Base-by-base conservation (phyloP, 2,329 filamentous ascomycete species). In the Colletotrichum musicola region DNA sequence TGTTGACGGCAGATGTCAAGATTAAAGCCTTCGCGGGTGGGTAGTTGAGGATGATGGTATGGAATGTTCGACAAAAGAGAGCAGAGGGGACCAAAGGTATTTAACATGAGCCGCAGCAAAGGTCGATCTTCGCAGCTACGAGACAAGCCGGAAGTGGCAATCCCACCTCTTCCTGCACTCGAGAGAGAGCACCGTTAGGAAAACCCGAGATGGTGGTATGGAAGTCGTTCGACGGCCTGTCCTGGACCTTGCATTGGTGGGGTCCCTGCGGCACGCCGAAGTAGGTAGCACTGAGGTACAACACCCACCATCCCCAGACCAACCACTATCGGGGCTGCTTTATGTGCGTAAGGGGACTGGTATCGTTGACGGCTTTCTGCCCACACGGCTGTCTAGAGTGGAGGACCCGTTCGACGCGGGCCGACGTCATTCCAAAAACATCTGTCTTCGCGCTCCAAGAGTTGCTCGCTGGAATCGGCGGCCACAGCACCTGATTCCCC, bases 101-200 rank as follows among this genome's bases (percentile, higher is more conserved):
- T 68, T 65, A 68, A 59, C 20, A 47, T 59, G 42, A 47, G 14
- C 25, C 22, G 14, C n/a, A 22, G 25, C 14, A 30, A 59, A 35
- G n/a, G n/a, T 42, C 18, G 22, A 47, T 18, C n/a, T 42, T 47
- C 40, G n/a, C 47, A 35, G 12, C 44, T n/a, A n/a, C 12, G 13
- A 51, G 35, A 18, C 42, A 25, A 54, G 62, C 55, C 62, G 65
- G 62, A 60, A 65, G 35, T 56, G 62, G 55, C 49, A 58, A 56
- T 2, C 27, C 27, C 27, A 5, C 27, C 27, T 10, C 27, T 7
- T 44, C 62, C 40, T 42, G 6, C 40, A 13, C 40, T 14, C 12
- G 16, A 65, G 58, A 68, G 65, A 54, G 55, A 60, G 55, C 62
- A 60, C 65, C 65, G 65, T 68, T 68, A 25, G 35, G 20, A 44